Conservation (phyloP, 768 basidiomycete genomes). For the Leucogyrophana mollusca region DNA sequence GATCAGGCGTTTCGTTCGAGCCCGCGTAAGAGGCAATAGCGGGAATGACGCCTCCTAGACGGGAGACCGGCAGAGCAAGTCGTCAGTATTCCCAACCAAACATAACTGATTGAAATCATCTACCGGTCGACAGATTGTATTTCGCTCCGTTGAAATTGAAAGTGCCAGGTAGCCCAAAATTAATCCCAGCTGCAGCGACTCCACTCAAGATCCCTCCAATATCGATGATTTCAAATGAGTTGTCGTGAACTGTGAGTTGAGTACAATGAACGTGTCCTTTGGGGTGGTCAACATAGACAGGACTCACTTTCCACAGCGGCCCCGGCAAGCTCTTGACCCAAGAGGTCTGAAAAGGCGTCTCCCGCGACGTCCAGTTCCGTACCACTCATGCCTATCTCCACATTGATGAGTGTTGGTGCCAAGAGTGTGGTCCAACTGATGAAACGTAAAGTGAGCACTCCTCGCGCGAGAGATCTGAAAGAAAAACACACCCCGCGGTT, state of each 20-base stretch:
- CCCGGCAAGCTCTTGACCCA: neutral
- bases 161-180: neutral
- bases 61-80: no score
- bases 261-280: no score
- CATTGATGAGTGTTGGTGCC: constrained; percentile 2
- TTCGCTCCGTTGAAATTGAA: constrained; percentile 6
- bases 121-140: constrained; percentile 9
- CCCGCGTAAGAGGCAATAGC: neutral
- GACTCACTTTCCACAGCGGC: no score
- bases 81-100: neutral
- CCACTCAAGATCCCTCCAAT: constrained; percentile 7
- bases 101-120: constrained; percentile 8
- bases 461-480: neutral
- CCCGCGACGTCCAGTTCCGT: constrained; percentile 7
- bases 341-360: constrained; percentile 1
- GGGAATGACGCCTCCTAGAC: constrained; percentile 2
- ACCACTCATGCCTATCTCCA: neutral
- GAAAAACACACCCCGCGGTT: constrained; percentile 3
- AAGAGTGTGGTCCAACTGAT: constrained; percentile 15
- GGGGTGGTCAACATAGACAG: no score
- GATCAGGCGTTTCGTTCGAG: neutral
- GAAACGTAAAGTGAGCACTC: neutral
- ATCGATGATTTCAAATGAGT: constrained; percentile 8
- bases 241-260: constrained; percentile 1
- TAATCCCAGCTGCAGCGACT: constrained; percentile 5